phyloP scores from a whole-genome alignment of 2,329 filamentous ascomycete species.

The Diaporthe ampelina region DNA sequence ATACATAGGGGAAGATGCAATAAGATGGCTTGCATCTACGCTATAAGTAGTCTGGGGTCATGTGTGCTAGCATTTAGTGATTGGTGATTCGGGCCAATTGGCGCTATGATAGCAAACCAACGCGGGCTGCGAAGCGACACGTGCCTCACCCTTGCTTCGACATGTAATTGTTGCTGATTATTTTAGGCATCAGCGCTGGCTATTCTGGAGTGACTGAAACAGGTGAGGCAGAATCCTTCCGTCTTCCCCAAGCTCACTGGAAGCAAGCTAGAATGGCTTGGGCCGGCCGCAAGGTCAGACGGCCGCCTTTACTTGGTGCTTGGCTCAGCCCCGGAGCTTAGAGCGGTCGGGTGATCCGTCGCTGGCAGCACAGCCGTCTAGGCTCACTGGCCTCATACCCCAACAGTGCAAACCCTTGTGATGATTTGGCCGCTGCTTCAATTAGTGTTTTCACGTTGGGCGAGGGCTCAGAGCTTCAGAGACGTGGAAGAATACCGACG shows the following conservation, averaged over 20 bases:
- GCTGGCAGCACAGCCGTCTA: slow-evolving; percentile 25
- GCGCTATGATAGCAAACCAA: not conserved
- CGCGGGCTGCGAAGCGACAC: not conserved
- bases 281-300: not conserved
- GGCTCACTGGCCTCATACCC: not conserved
- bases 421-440: not conserved
- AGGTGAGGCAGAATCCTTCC: not conserved
- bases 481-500: too few relatives aligned
- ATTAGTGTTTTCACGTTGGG: too few relatives aligned
- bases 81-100: not conserved
- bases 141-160: not conserved
- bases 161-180: not conserved
- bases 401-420: not conserved
- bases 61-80: not conserved
- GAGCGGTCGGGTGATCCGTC: not conserved
- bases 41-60: not conserved
- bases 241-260: not conserved
- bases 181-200: not conserved
- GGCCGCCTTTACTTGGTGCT: not conserved
- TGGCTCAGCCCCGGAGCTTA: not conserved
- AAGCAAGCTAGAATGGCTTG: not conserved
- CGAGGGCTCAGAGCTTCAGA: too few relatives aligned
- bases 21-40: not conserved
- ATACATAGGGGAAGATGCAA: not conserved
- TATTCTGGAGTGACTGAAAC: not conserved